A percentile compares a stretch with the other conserved stretches of the same genome.
Conservation (phyloP, 768 basidiomycete species). For the Mycena sanguinolenta region DNA sequence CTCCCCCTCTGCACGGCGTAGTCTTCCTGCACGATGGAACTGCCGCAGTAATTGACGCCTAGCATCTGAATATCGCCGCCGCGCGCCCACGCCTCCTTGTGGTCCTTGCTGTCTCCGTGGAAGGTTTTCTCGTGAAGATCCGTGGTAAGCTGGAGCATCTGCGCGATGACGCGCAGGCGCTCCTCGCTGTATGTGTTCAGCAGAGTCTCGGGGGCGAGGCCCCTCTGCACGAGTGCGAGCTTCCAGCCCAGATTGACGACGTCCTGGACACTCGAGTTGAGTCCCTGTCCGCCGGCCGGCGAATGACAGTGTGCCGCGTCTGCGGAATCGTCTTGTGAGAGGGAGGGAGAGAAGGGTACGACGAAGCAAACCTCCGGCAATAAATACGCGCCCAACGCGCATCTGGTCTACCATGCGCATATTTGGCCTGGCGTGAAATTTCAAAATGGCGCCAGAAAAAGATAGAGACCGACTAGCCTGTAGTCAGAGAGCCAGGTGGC, state of each 20-base stretch:
- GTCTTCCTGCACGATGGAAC: slow-evolving; percentile 15
- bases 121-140: slow-evolving; percentile 43
- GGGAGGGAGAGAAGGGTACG: neutral
- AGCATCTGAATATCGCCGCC: slow-evolving; percentile 49
- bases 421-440: slow-evolving; percentile 52
- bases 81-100: slow-evolving; percentile 24
- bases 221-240: slow-evolving; percentile 55
- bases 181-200: slow-evolving; percentile 59
- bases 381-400: slow-evolving; percentile 56
- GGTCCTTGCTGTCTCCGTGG: slow-evolving; percentile 1
- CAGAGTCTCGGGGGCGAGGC: slow-evolving; percentile 48
- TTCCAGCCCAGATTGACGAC: slow-evolving; percentile 63
- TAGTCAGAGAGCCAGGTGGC: slow-evolving; percentile 44
- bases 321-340: slow-evolving; percentile 36
- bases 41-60: slow-evolving; percentile 59
- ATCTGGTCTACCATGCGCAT: slow-evolving; percentile 63
- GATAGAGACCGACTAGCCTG: slow-evolving; percentile 35
- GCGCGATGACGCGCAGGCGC: slow-evolving; percentile 59
- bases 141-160: slow-evolving; percentile 58
- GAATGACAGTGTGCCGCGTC: slow-evolving; percentile 59
- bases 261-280: slow-evolving; percentile 54
- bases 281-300: slow-evolving; percentile 57
- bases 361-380: slow-evolving; percentile 57
- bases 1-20: slow-evolving; percentile 1
- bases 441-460: neutral